A percentile compares a stretch with the other conserved stretches of the same genome.
phyloP scores from a whole-genome alignment of 768 basidiomycete species.

The Lepiota brunneoincarnata region DNA sequence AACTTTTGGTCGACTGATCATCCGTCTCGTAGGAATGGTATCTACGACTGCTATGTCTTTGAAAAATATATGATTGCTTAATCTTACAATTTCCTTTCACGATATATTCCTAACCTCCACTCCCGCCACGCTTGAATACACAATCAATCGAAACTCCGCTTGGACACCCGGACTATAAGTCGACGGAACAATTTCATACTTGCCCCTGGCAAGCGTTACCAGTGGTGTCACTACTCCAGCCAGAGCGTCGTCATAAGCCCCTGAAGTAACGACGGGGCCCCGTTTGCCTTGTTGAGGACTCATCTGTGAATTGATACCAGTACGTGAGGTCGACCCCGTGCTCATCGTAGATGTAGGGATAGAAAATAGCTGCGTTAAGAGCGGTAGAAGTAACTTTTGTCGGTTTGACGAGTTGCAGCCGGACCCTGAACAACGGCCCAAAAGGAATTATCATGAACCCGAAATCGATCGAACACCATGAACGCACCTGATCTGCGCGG shows the following conservation, averaged over 20 bases:
- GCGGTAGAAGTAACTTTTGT: constrained; percentile 35
- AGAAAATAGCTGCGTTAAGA: constrained; percentile 58
- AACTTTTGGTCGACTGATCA: no score
- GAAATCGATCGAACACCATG: background rate
- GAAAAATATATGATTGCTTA: background rate
- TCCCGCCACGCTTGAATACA: constrained; percentile 47
- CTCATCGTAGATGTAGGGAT: constrained; percentile 30
- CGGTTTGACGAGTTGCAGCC: constrained; percentile 57
- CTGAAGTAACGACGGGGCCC: constrained; percentile 62
- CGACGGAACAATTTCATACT: constrained; percentile 73
- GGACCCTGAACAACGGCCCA: constrained; percentile 44
- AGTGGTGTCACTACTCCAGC: constrained; percentile 67
- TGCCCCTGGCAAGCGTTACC: constrained; percentile 51
- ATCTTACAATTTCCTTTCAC: background rate
- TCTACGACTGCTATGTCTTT: background rate
- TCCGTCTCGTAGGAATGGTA: no score
- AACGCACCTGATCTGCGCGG: constrained; percentile 58
- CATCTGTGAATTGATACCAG: constrained; percentile 1
- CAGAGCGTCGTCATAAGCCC: constrained; percentile 72
- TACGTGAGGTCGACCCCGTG: constrained; percentile 18
- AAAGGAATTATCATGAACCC: background rate
- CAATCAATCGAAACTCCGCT: constrained; percentile 54
- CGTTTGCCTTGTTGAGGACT: no score
- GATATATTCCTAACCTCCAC: constrained; percentile 19
- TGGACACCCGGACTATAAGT: constrained; percentile 63